phyloP scores from a whole-genome alignment of 306 rosid genomes.

The Fragaria vesca region DNA sequence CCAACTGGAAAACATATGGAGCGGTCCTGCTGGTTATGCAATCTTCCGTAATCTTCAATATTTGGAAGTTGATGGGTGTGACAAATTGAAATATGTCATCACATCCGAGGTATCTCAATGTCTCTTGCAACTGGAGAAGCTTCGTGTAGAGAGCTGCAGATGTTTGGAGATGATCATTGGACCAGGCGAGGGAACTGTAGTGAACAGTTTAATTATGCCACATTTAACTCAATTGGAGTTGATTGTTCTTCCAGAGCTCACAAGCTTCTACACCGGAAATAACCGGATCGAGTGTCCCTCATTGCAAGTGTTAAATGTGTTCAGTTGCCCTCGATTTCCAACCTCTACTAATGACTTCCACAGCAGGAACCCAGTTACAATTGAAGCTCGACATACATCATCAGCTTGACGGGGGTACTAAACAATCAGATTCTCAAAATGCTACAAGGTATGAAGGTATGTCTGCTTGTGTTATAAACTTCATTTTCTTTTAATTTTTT shows the following conservation, averaged over 20 bases:
- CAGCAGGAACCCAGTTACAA: background rate
- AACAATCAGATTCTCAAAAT: too few species aligned
- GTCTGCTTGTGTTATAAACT: too few species aligned
- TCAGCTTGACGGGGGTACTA: too few species aligned
- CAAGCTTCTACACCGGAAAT: background rate
- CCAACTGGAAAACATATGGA: background rate
- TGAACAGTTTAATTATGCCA: background rate
- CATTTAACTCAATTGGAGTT: accelerated
- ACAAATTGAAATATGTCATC: background rate
- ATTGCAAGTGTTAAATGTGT: background rate
- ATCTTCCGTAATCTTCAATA: background rate
- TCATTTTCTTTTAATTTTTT: too few species aligned
- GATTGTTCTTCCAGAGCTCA: background rate
- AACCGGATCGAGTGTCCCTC: background rate
- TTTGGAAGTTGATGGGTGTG: too few species aligned
- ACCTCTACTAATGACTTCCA: background rate
- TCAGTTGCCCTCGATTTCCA: background rate
- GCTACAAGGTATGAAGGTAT: background rate
- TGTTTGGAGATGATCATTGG: background rate
- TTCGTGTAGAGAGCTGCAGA: background rate
- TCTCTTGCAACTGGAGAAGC: background rate
- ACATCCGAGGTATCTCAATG: background rate
- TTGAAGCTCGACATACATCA: too few species aligned
- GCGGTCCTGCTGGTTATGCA: background rate
- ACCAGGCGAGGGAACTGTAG: background rate